phyloP scores from a whole-genome alignment of 805 yeast genomes.

The Wickerhamiella vanderwaltii region DNA sequence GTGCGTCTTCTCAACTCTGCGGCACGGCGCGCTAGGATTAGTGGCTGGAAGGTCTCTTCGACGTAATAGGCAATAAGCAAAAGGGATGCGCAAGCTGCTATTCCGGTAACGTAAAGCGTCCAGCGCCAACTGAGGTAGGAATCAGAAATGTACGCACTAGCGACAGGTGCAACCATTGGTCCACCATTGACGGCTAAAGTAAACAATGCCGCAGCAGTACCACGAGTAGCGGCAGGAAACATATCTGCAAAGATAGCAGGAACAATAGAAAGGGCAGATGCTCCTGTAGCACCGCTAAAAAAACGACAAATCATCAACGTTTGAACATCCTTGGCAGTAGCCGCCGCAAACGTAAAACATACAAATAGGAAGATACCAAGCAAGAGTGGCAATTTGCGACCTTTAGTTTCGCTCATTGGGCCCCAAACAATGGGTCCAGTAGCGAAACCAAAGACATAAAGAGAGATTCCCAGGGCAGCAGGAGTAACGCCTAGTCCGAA shows the following conservation, averaged over 20 bases:
- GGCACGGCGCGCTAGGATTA: constrained; percentile 56
- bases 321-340: constrained; percentile 59
- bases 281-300: constrained; percentile 65
- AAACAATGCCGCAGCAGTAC: constrained; percentile 55
- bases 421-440: constrained; percentile 88
- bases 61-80: constrained; percentile 30
- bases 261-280: constrained; percentile 67
- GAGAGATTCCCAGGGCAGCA: constrained; percentile 64
- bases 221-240: constrained; percentile 50
- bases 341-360: constrained; percentile 53
- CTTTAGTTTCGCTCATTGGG: constrained; percentile 60
- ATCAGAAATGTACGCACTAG: constrained; percentile 48
- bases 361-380: constrained; percentile 40
- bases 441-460: constrained; percentile 88
- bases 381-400: constrained; percentile 43
- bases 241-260: constrained; percentile 76
- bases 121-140: constrained; percentile 14
- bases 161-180: constrained; percentile 66
- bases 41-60: constrained; percentile 31
- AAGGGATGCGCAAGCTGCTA: constrained; percentile 29
- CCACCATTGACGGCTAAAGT: constrained; percentile 56
- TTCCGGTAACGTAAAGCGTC: constrained; percentile 16
- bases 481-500: constrained; percentile 55
- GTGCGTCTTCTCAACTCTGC: constrained; percentile 57
- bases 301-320: constrained; percentile 62